Conservation (phyloP, 768 basidiomycete genomes). For the Leccinum boreale region DNA sequence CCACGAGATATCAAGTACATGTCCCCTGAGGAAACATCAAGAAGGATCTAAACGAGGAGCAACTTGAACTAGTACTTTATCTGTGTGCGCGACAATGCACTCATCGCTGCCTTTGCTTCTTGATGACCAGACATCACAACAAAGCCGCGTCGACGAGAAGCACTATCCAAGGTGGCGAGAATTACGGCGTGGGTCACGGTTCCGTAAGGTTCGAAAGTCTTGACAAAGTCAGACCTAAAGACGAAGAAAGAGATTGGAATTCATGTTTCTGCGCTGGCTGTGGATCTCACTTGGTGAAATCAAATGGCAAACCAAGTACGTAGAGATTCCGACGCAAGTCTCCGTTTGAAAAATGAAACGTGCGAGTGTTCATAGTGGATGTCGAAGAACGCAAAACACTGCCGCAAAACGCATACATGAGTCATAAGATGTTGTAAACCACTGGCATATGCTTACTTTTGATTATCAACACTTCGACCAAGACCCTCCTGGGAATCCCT, state of each 20-base stretch:
- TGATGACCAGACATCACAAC: conserved; percentile 75
- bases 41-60: background rate
- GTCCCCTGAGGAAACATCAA: conserved; percentile 46
- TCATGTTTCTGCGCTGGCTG: background rate
- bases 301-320: conserved; percentile 80
- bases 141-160: conserved; percentile 80
- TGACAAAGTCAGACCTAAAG: conserved; percentile 51
- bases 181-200: conserved; percentile 75
- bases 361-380: background rate
- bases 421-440: background rate
- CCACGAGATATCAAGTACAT: conserved; percentile 80
- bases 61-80: conserved; percentile 49
- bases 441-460: conserved; percentile 45
- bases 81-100: conserved; percentile 60
- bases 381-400: conserved; percentile 31
- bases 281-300: conserved; percentile 63
- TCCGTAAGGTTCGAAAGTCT: conserved; percentile 62
- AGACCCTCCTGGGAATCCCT: conserved; percentile 21
- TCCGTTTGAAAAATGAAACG: conserved; percentile 24
- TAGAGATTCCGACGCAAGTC: conserved; percentile 74
- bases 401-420: conserved; percentile 32
- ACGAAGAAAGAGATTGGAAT: background rate
- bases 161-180: conserved; percentile 79
- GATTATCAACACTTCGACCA: conserved; percentile 52
- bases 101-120: conserved; percentile 70